A percentile compares a stretch with the other conserved stretches of the same genome.
These are phyloP conservation scores for Endocalyx cinctus DNA, from an alignment of 2,329 filamentous ascomycete species.

Conservation along the genomic window DNA sequence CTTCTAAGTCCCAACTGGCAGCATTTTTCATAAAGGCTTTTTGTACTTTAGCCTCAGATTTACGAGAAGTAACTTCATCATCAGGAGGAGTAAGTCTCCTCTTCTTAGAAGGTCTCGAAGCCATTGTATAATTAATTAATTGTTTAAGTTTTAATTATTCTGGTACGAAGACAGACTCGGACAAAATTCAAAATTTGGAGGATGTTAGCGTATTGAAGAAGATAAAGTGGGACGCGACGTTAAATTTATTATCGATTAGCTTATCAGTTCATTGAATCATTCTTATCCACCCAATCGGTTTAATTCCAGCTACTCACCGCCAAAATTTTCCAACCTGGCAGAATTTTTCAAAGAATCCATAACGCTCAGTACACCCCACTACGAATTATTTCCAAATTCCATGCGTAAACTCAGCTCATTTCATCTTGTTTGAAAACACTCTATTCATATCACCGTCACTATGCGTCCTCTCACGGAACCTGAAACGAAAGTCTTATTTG, in stretches of 20 bases:
- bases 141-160: too few species aligned
- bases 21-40: slow-evolving; percentile 69
- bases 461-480: slow-evolving; percentile 16
- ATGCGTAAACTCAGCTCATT: too few species aligned
- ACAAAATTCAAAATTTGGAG: too few species aligned
- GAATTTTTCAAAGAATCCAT: slow-evolving; percentile 11
- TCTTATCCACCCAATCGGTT: slow-evolving; percentile 17
- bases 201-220: too few species aligned
- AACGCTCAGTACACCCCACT: slow-evolving; percentile 11
- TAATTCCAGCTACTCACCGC: slow-evolving; percentile 17
- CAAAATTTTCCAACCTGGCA: slow-evolving; percentile 24
- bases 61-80: slow-evolving; percentile 34
- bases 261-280: too few species aligned
- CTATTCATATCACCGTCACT: slow-evolving; percentile 11
- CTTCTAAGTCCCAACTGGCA: slow-evolving; percentile 83
- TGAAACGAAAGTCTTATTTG: slow-evolving; percentile 75
- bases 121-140: too few species aligned
- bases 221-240: too few species aligned
- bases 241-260: too few species aligned
- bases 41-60: slow-evolving; percentile 37
- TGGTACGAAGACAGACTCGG: too few species aligned
- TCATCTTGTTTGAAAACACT: too few species aligned
- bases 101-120: slow-evolving; percentile 48
- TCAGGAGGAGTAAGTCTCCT: slow-evolving; percentile 54
- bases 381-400: too few species aligned